Evolutionary conservation across 352 stramenopile species (phyloP).

Genomic region (Phytophthora litchii): DNA sequence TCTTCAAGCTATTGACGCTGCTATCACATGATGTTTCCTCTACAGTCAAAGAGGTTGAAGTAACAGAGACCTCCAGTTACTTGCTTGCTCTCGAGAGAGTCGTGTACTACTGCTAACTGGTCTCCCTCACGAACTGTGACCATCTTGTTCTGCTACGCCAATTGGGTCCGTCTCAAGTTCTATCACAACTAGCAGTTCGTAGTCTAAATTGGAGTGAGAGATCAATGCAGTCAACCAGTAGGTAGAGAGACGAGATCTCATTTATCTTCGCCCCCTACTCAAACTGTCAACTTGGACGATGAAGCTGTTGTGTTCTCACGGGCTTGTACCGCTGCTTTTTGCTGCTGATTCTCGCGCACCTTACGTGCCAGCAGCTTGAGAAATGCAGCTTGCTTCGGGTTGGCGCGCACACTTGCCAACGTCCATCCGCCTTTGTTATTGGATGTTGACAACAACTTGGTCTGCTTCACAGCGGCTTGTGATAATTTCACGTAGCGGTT

Average conservation of each 20-base stretch:
- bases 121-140: too few relatives aligned
- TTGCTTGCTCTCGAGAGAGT: background rate
- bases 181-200: conserved; percentile 51
- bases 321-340: background rate
- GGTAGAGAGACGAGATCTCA: background rate
- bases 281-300: conserved; percentile 8
- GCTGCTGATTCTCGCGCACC: conserved; percentile 51
- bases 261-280: background rate
- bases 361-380: conserved; percentile 64
- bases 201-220: conserved; percentile 1
- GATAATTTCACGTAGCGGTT: conserved; percentile 80
- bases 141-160: too few relatives aligned
- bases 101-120: too few relatives aligned
- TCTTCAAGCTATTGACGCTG: conserved; percentile 39
- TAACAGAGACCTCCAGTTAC: conserved; percentile 13
- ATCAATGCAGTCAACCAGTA: conserved; percentile 2
- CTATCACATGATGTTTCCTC: background rate
- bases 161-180: too few relatives aligned
- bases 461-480: conserved; percentile 60
- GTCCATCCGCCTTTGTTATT: conserved; percentile 43
- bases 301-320: background rate
- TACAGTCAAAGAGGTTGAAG: background rate
- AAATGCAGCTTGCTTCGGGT: conserved; percentile 74
- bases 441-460: conserved; percentile 28
- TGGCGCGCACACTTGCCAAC: conserved; percentile 54